phyloP scores from a whole-genome alignment of 2,329 filamentous ascomycete species.

The Colletotrichum orbiculare region DNA sequence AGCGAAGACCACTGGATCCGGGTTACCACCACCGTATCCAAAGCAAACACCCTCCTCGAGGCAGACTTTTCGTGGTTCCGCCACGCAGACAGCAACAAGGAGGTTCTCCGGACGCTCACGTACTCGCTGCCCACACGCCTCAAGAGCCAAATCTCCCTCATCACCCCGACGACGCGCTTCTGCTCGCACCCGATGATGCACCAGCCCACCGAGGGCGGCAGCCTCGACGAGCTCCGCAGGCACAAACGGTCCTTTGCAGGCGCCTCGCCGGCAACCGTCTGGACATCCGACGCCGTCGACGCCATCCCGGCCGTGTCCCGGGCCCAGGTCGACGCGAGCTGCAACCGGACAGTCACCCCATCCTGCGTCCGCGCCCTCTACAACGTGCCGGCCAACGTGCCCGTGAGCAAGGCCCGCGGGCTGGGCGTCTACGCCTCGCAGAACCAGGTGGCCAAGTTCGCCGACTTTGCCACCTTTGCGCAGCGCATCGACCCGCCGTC shows the following conservation, averaged over 20 bases:
- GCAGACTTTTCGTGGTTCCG: constrained; percentile 48
- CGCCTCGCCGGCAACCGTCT: neutral
- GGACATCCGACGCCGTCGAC: neutral
- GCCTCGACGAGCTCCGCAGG: neutral
- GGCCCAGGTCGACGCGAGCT: constrained; percentile 40
- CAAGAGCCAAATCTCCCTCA: constrained; percentile 51
- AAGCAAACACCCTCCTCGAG: constrained; percentile 58
- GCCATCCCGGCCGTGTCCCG: neutral
- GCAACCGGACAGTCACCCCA: constrained; percentile 54
- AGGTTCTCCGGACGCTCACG: constrained; percentile 38
- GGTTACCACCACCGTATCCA: constrained; percentile 52
- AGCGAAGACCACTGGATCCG: constrained; percentile 53
- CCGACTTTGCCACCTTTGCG: constrained; percentile 68
- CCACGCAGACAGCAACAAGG: constrained; percentile 38
- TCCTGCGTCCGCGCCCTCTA: constrained; percentile 58
- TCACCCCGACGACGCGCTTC: constrained; percentile 58
- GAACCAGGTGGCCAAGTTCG: constrained; percentile 61
- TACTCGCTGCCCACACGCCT: constrained; percentile 7
- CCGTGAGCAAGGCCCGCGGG: constrained; percentile 42
- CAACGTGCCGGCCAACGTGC: constrained; percentile 52
- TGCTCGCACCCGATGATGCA: constrained; percentile 41
- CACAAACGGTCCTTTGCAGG: constrained; percentile 7
- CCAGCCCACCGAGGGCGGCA: constrained; percentile 35
- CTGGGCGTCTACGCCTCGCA: constrained; percentile 46
- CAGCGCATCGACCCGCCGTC: constrained; percentile 62